These are phyloP conservation scores for Andalucia godoyi DNA, from an alignment of 78 protist genomes.

Conservation along the genomic window DNA sequence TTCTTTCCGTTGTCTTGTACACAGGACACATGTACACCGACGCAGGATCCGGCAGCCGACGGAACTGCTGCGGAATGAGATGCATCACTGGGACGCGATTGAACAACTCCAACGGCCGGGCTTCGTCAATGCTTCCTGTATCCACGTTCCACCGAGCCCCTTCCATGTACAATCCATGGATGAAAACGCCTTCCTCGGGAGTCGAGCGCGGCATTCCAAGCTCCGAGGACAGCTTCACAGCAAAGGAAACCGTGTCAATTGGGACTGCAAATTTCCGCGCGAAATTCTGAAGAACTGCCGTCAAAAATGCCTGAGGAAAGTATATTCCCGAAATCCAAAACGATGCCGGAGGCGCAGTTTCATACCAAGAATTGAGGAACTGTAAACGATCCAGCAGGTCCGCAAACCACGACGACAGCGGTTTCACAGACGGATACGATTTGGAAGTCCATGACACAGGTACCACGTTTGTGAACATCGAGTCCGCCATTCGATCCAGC, in stretches of 20 bases:
- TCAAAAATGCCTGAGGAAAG: constrained; percentile 74
- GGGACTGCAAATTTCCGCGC: constrained; percentile 16
- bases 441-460: constrained; percentile 6
- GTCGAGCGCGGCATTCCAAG: background rate
- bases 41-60: background rate
- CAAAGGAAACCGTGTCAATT: constrained; percentile 25
- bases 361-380: constrained; percentile 31
- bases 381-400: constrained; percentile 27
- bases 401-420: constrained; percentile 30
- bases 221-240: background rate
- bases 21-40: constrained; percentile 32
- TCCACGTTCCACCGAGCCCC: constrained; percentile 61
- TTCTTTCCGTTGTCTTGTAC: constrained; percentile 45
- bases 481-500: constrained; percentile 11
- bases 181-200: constrained; percentile 65
- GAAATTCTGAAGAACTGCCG: constrained; percentile 42
- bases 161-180: constrained; percentile 56
- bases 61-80: background rate
- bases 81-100: background rate
- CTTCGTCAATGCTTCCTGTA: background rate
- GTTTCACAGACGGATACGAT: constrained; percentile 33
- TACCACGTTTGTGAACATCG: background rate
- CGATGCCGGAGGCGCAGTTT: constrained; percentile 30
- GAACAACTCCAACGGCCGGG: background rate
- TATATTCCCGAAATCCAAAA: constrained; percentile 68